phyloP scores from a whole-genome alignment of 2,329 filamentous ascomycete species.

The Aspergillus vadensis region DNA sequence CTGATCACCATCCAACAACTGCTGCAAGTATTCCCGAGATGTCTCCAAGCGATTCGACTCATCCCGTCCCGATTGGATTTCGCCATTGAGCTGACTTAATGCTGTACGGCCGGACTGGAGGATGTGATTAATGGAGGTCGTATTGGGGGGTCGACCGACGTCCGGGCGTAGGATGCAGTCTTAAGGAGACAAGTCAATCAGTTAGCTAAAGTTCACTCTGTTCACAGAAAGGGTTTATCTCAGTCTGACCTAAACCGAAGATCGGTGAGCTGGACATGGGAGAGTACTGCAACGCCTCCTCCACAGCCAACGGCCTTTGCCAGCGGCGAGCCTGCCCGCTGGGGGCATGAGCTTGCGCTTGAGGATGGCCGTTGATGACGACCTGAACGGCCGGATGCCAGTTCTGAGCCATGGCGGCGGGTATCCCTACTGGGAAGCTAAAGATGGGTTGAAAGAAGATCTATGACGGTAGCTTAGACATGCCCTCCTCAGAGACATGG shows the following conservation, averaged over 20 bases:
- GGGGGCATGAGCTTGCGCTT: slow-evolving; percentile 27
- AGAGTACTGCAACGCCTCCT: slow-evolving; percentile 52
- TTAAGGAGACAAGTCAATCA: slow-evolving; percentile 25
- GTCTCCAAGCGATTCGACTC: slow-evolving; percentile 68
- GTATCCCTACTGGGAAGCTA: slow-evolving; percentile 26
- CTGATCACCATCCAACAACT: slow-evolving; percentile 71
- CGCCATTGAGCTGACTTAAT: slow-evolving; percentile 70
- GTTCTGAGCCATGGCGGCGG: slow-evolving; percentile 42
- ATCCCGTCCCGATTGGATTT: slow-evolving; percentile 61
- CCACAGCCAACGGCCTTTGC: slow-evolving; percentile 45
- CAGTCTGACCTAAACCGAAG: slow-evolving; percentile 46
- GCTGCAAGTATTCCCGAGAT: slow-evolving; percentile 72
- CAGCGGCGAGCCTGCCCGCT: slow-evolving; percentile 32
- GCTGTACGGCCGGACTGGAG: slow-evolving; percentile 54
- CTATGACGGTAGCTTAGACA: slow-evolving; percentile 24
- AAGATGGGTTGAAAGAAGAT: slow-evolving; percentile 25
- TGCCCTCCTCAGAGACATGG: slow-evolving; percentile 38
- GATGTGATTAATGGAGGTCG: slow-evolving; percentile 49
- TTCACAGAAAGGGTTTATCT: slow-evolving; percentile 7
- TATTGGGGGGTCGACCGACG: slow-evolving; percentile 44
- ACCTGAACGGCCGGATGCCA: slow-evolving; percentile 45
- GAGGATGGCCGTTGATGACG: slow-evolving; percentile 42
- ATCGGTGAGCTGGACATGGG: slow-evolving; percentile 53
- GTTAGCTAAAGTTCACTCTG: slow-evolving; percentile 26
- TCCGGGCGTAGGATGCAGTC: slow-evolving; percentile 47